Evolutionary conservation across 2,329 filamentous ascomycete species (phyloP).

Genomic region (Fusarium sp.): DNA sequence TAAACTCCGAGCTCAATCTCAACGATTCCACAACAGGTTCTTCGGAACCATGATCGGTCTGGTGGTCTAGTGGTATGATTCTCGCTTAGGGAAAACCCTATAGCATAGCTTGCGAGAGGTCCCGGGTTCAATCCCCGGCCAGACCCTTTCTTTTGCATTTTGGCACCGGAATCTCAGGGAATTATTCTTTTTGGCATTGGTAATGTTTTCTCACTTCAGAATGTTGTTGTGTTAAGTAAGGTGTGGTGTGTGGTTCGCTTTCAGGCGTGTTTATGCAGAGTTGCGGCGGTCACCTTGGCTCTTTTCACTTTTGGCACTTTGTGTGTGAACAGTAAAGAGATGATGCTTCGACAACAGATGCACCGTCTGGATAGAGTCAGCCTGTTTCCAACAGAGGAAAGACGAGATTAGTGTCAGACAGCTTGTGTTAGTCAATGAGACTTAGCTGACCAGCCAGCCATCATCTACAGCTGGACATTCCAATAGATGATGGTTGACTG

Average conservation of each 20-base stretch:
- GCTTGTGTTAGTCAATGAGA: accelerated
- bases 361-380: not conserved
- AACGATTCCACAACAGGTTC: slow-evolving; percentile 2
- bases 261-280: not conserved
- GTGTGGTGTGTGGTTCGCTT: too few relatives aligned
- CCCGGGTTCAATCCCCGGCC: slow-evolving; percentile 61
- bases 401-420: accelerated
- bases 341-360: not conserved
- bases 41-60: slow-evolving; percentile 11
- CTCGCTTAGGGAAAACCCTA: slow-evolving; percentile 34
- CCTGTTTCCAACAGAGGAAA: not conserved
- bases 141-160: slow-evolving; percentile 39
- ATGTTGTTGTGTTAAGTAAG: too few relatives aligned
- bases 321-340: too few relatives aligned
- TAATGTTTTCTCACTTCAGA: accelerated
- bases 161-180: too few relatives aligned
- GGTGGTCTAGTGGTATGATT: slow-evolving; percentile 41
- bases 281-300: too few relatives aligned
- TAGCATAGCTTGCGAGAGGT: slow-evolving; percentile 57
- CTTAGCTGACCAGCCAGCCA: not conserved
- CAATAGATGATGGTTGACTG: too few relatives aligned
- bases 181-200: not conserved
- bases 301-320: not conserved
- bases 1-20: accelerated
- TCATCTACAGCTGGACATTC: not conserved